These are phyloP conservation scores for Ceratobasidium sp. DNA, from an alignment of 1,284 basidiomycete species.

Conservation along the genomic window DNA sequence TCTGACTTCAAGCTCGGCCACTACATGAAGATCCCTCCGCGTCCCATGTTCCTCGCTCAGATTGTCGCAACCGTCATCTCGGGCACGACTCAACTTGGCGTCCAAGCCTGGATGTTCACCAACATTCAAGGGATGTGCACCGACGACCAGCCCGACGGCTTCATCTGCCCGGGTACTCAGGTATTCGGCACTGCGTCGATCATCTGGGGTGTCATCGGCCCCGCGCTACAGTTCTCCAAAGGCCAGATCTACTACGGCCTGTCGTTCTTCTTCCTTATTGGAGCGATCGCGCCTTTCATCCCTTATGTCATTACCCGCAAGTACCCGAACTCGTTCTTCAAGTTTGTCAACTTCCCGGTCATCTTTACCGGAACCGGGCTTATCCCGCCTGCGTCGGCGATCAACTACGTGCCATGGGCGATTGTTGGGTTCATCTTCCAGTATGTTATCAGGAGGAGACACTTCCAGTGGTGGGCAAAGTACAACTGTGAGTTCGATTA, in stretches of 20 bases:
- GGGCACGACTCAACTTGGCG: constrained; percentile 57
- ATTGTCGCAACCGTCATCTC: constrained; percentile 59
- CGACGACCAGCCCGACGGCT: constrained; percentile 46
- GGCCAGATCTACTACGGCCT: constrained; percentile 59
- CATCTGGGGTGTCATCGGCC: constrained; percentile 63
- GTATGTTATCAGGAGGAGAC: constrained; percentile 49
- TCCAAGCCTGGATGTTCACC: constrained; percentile 61
- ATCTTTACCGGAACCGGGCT: constrained; percentile 59
- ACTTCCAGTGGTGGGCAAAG: constrained; percentile 50
- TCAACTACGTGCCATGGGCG: constrained; percentile 64
- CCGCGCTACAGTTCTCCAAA: constrained; percentile 57
- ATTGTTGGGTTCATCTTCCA: constrained; percentile 63
- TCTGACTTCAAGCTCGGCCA: constrained; percentile 61
- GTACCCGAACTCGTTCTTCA: constrained; percentile 60
- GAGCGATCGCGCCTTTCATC: constrained; percentile 57
- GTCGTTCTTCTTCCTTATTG: constrained; percentile 62
- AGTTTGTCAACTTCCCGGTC: constrained; percentile 63
- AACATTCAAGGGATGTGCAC: constrained; percentile 53
- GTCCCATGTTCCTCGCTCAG: constrained; percentile 59
- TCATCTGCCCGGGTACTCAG: constrained; percentile 57
- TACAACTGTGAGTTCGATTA: constrained; percentile 48
- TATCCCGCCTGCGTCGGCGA: constrained; percentile 63
- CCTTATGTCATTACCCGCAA: constrained; percentile 58
- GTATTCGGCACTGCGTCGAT: constrained; percentile 58
- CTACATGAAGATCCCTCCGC: constrained; percentile 65